Evolutionary conservation across 345 rosid species (phyloP).

Genomic region (Balakata baccata): DNA sequence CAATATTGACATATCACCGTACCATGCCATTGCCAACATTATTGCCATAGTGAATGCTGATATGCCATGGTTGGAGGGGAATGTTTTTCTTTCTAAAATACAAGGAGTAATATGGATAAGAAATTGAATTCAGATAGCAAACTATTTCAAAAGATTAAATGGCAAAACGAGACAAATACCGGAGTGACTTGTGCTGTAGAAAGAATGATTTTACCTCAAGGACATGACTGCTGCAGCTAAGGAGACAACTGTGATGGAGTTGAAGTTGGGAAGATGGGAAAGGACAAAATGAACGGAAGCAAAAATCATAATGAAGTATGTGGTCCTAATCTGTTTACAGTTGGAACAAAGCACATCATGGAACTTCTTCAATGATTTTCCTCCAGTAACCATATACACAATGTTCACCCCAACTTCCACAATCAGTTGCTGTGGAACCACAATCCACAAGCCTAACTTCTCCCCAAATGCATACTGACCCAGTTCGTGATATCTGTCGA

Average conservation of each 20-base stretch:
- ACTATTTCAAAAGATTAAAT: too few species aligned
- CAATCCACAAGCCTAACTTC: constrained; percentile 74
- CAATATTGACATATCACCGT: too few species aligned
- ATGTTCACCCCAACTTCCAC: constrained; percentile 66
- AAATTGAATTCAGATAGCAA: too few species aligned
- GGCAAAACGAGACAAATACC: too few species aligned
- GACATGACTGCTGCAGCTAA: constrained; percentile 89
- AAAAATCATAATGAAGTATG: constrained; percentile 71
- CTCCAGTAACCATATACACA: constrained; percentile 84
- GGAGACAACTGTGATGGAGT: constrained; percentile 58
- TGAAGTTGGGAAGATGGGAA: constrained; percentile 72
- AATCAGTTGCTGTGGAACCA: constrained; percentile 72
- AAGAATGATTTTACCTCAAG: constrained; percentile 36
- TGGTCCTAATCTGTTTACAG: constrained; percentile 45
- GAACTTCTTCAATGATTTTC: constrained; percentile 70
- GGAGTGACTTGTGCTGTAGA: too few species aligned
- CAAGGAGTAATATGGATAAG: too few species aligned
- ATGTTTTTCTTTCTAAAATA: too few species aligned
- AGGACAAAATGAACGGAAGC: constrained; percentile 65
- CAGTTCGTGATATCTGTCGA: constrained; percentile 77
- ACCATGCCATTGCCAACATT: too few species aligned
- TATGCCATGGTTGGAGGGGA: too few species aligned
- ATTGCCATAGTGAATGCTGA: too few species aligned
- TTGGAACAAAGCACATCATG: constrained; percentile 48
- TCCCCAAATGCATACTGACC: constrained; percentile 77